Conservation (phyloP, 1,284 basidiomycete species). For the Papiliotrema fonsecae region DNA sequence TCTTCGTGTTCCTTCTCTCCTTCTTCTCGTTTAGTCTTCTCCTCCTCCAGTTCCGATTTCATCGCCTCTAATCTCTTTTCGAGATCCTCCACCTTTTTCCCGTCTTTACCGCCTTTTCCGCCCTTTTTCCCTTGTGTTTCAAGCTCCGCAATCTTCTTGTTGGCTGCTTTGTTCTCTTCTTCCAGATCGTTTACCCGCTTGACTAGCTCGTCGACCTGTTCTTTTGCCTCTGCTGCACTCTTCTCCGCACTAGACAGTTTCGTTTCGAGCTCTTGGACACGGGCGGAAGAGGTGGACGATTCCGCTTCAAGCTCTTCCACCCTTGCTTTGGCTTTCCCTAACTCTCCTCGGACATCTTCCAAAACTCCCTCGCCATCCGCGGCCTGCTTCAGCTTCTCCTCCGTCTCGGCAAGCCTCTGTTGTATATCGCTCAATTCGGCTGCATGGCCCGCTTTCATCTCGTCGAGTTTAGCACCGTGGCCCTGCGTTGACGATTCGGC, state of each 20-base stretch:
- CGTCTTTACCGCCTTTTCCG: slow-evolving; percentile 13
- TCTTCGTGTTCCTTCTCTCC: slow-evolving; percentile 92
- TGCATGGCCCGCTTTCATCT: slow-evolving; percentile 25
- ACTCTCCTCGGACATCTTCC: slow-evolving; percentile 23
- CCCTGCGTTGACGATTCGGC: slow-evolving; percentile 11
- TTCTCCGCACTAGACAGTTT: slow-evolving; percentile 6
- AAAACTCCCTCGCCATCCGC: slow-evolving; percentile 19
- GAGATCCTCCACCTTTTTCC: slow-evolving; percentile 19
- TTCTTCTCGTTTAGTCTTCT: slow-evolving; percentile 66
- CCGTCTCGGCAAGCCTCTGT: not conserved
- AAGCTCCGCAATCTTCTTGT: slow-evolving; percentile 16
- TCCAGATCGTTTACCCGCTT: slow-evolving; percentile 7
- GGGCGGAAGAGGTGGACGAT: not conserved
- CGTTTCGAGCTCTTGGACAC: not conserved
- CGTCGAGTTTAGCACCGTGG: slow-evolving; percentile 24
- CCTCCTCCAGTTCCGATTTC: slow-evolving; percentile 52
- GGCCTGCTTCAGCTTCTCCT: slow-evolving; percentile 1
- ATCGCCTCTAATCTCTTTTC: slow-evolving; percentile 39
- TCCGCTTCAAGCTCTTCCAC: slow-evolving; percentile 21
- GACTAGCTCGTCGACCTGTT: slow-evolving; percentile 13
- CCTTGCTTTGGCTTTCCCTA: slow-evolving; percentile 21
- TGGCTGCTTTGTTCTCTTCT: slow-evolving; percentile 8
- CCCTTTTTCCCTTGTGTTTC: slow-evolving; percentile 21
- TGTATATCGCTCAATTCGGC: slow-evolving; percentile 19
- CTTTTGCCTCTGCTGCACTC: slow-evolving; percentile 17